phyloP scores from a whole-genome alignment of 1,284 basidiomycete genomes.

The Cystobasidium pallidum region DNA sequence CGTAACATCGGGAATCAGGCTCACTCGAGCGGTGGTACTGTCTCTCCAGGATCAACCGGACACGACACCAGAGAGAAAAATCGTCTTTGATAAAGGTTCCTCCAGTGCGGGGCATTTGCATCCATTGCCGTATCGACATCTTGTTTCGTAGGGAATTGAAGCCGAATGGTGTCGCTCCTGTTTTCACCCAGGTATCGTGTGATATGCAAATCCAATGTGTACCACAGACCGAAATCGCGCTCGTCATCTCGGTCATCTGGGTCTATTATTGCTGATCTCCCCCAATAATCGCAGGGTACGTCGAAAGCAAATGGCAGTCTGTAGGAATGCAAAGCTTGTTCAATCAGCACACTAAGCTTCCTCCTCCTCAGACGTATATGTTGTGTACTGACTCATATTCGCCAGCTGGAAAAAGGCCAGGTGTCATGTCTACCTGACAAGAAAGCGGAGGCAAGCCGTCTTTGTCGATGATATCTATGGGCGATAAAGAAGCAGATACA shows the following conservation, averaged over 20 bases:
- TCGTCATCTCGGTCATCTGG: constrained; percentile 23
- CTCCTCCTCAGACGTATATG: no score
- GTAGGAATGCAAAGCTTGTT: neutral
- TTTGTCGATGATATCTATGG: constrained; percentile 6
- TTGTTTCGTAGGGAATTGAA: constrained; percentile 8
- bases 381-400: constrained; percentile 21
- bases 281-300: constrained; percentile 38
- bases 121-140: constrained; percentile 8
- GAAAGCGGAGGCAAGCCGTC: constrained; percentile 14
- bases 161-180: neutral
- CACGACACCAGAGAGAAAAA: constrained; percentile 21
- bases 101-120: neutral
- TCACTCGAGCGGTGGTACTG: constrained; percentile 18
- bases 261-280: constrained; percentile 22
- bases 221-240: constrained; percentile 9
- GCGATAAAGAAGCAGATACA: neutral
- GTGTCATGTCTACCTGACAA: constrained; percentile 7
- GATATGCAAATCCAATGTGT: constrained; percentile 19
- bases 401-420: constrained; percentile 12
- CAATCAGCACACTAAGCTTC: neutral
- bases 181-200: constrained; percentile 5
- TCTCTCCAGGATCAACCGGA: constrained; percentile 35
- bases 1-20: neutral
- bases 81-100: constrained; percentile 12
- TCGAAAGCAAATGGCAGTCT: constrained; percentile 36